Base-by-base conservation (phyloP, 768 basidiomycete genomes). In the Termitomyces sp. region DNA sequence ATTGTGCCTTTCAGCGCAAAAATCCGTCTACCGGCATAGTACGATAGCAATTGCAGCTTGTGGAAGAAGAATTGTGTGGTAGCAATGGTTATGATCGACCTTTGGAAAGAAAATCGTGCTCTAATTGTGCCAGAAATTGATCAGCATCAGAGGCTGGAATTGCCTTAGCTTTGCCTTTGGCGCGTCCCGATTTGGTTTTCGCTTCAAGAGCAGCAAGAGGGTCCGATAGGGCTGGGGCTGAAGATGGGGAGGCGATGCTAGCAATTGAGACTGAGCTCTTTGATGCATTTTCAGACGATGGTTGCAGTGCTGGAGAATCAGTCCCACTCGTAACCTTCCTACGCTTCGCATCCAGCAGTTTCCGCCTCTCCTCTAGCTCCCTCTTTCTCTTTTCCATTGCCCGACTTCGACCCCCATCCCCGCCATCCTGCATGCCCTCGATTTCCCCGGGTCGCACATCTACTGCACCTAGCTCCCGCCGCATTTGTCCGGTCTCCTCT, bases 371-470 rank as follows among this genome's bases (percentile, higher is more conserved):
- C 66, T 89, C 89, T 1, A 89, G 61, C 55, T 90, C 86, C 57
- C 85, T 74, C 67, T 87, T 88, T 64, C 88, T 75, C 71, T 90
- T 91, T 70, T 86, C 85, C 76, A 81, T 75, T 19, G 84, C 83
- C 54, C 83, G 72, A 64, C 85, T 86, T 64, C 59, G 46, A 2
- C 54, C 68, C 28, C 68, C 63, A 54, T 66, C 68, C 5, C 64
- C 71, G 34, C 74, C 76, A 16, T 72, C 77, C 10, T 43, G 59
- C 85, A 91, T 87, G 3, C 91, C 91, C 65, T 92, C 91, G 17
- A 85, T 72, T 64, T 89, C 86, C n/a, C 90, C 88, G 5, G 85
- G 83, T 54, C 68, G 73, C 55, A 84, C 65, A 64, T 89, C 82
- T 40, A 78, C 67, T 3, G 85, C 88, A 14, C 84, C 88, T 17